Conservation (phyloP, 306 rosid genomes). For the Sechiopsis laciniata region DNA sequence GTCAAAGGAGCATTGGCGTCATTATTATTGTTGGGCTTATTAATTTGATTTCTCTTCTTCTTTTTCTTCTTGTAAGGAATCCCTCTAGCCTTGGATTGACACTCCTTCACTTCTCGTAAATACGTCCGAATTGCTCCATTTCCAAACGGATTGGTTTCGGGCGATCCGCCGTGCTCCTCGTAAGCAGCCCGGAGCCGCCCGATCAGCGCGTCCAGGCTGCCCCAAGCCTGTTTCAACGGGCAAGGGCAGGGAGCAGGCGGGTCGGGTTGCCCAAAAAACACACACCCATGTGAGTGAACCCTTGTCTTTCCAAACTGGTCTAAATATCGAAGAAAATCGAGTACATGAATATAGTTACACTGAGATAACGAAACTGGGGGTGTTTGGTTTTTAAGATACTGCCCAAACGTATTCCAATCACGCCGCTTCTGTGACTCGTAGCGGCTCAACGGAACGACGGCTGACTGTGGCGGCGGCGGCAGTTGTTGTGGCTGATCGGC, state of each 20-base stretch:
- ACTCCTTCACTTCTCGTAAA: constrained; percentile 76
- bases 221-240: constrained; percentile 90
- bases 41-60: constrained; percentile 49
- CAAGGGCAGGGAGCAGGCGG: constrained; percentile 89
- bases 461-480: not conserved
- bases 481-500: constrained; percentile 27
- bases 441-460: constrained; percentile 50
- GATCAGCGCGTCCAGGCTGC: constrained; percentile 83
- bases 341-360: constrained; percentile 76
- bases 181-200: constrained; percentile 84
- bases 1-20: constrained; percentile 52
- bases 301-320: constrained; percentile 92
- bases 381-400: constrained; percentile 62
- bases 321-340: constrained; percentile 75
- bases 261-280: constrained; percentile 85
- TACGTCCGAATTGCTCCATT: constrained; percentile 71
- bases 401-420: constrained; percentile 90
- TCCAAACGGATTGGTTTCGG: constrained; percentile 72
- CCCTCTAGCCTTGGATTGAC: constrained; percentile 83
- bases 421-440: constrained; percentile 80
- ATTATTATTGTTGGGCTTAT: constrained; percentile 30
- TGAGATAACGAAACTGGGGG: constrained; percentile 59
- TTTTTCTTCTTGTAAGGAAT: constrained; percentile 77
- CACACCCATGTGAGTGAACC: constrained; percentile 75
- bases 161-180: constrained; percentile 78